Evolutionary conservation across 2,329 filamentous ascomycete species (phyloP).

Genomic region (Plenodomus lindquistii): DNA sequence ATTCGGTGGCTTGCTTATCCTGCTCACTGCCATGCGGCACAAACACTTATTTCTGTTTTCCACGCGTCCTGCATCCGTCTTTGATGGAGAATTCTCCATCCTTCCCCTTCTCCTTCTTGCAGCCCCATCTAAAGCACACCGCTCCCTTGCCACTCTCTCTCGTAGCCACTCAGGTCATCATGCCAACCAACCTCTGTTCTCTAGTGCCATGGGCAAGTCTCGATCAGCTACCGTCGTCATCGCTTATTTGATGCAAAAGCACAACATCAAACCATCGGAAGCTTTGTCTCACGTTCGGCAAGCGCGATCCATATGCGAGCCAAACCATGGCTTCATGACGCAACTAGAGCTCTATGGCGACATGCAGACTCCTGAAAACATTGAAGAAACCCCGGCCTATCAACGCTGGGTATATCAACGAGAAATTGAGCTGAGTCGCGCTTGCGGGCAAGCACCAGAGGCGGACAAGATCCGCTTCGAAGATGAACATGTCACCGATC

Average conservation of each 20-base stretch:
- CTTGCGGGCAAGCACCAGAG: slow-evolving; percentile 77
- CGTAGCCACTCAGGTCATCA: slow-evolving; percentile 33
- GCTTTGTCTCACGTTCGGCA: slow-evolving; percentile 73
- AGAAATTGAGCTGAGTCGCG: slow-evolving; percentile 68
- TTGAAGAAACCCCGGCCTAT: slow-evolving; percentile 74
- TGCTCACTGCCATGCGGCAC: slow-evolving; percentile 10
- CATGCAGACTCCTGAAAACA: slow-evolving; percentile 76
- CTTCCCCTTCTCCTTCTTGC: slow-evolving; percentile 21
- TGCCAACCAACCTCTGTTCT: slow-evolving; percentile 38
- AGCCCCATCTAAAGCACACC: slow-evolving; percentile 29
- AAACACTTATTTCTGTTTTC: slow-evolving; percentile 16
- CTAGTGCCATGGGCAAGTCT: slow-evolving; percentile 93
- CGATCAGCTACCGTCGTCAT: slow-evolving; percentile 83
- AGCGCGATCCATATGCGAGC: slow-evolving; percentile 77
- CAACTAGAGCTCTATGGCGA: slow-evolving; percentile 86
- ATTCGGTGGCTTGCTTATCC: slow-evolving; percentile 4
- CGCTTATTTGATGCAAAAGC: slow-evolving; percentile 75
- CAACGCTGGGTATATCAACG: slow-evolving; percentile 75
- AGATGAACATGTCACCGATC: slow-evolving; percentile 61
- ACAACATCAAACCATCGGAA: slow-evolving; percentile 58
- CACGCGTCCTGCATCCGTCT: slow-evolving; percentile 26
- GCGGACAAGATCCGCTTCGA: slow-evolving; percentile 78
- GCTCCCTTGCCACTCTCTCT: slow-evolving; percentile 41
- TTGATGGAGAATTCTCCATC: slow-evolving; percentile 13
- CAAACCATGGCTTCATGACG: slow-evolving; percentile 88